Evolutionary conservation across 2,329 filamentous ascomycete genomes (phyloP).

Genomic region (Monilinia aucupariae): DNA sequence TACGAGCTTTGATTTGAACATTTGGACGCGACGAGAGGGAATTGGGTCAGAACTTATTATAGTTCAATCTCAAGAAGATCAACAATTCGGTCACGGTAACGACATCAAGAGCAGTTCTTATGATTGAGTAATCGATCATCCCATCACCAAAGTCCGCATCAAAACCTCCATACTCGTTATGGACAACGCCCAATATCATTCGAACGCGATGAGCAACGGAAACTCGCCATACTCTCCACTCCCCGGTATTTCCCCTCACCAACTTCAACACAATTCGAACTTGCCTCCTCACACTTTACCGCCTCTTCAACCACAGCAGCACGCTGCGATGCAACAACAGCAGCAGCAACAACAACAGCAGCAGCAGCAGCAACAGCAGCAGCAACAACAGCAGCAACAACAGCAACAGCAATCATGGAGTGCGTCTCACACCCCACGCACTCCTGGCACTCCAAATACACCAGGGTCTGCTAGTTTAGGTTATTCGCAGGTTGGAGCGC

Average conservation of each 20-base stretch:
- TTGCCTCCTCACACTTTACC: slow-evolving; percentile 51
- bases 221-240: slow-evolving; percentile 31
- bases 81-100: not conserved
- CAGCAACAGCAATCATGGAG: slow-evolving; percentile 43
- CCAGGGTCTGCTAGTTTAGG: slow-evolving; percentile 51
- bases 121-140: slow-evolving; percentile 11
- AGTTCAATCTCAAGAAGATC: not conserved
- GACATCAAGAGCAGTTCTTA: not conserved
- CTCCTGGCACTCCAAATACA: slow-evolving; percentile 57
- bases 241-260: slow-evolving; percentile 35
- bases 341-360: slow-evolving; percentile 26
- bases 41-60: slow-evolving; percentile 6
- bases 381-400: not conserved
- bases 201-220: slow-evolving; percentile 30
- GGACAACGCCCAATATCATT: slow-evolving; percentile 32
- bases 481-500: slow-evolving; percentile 50
- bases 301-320: slow-evolving; percentile 46
- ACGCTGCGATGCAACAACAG: slow-evolving; percentile 44
- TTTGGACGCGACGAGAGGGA: not conserved
- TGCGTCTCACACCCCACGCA: slow-evolving; percentile 52
- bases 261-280: slow-evolving; percentile 38
- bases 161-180: slow-evolving; percentile 20
- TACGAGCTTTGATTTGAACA: not conserved
- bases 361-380: not conserved
- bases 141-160: slow-evolving; percentile 3